These are phyloP conservation scores for Septoria petroselini DNA, from an alignment of 2,329 filamentous ascomycete genomes.

Conservation along the genomic window DNA sequence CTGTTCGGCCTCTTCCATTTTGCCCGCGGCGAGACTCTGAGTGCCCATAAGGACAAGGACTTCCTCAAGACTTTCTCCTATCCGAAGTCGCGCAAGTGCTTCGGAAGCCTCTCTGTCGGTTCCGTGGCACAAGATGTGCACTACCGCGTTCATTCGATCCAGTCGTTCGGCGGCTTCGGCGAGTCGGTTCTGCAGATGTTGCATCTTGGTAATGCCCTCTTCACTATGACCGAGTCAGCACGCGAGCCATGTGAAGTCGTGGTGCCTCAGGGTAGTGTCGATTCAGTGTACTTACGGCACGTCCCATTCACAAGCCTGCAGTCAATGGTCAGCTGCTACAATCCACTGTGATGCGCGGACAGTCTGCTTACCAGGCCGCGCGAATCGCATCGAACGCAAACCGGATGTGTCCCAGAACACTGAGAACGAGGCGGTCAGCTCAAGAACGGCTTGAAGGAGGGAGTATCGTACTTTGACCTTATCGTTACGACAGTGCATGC, in stretches of 20 bases:
- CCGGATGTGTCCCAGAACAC: conserved; percentile 25
- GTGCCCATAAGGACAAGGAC: neutral
- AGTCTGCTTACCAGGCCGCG: conserved; percentile 13
- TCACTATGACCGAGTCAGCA: too few relatives aligned
- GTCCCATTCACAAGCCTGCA: conserved; percentile 11
- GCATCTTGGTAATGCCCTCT: conserved; percentile 27
- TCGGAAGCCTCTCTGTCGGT: conserved; percentile 25
- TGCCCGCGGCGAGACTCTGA: neutral
- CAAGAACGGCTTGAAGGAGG: neutral
- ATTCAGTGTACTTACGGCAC: conserved; percentile 19
- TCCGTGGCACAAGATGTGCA: conserved; percentile 24
- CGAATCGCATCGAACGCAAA: conserved; percentile 18
- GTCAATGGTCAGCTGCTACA: neutral
- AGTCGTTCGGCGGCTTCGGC: conserved; percentile 18
- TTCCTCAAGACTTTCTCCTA: conserved; percentile 23
- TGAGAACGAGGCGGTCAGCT: neutral
- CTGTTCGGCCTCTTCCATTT: neutral
- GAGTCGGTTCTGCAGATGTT: conserved; percentile 24
- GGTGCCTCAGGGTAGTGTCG: too few relatives aligned
- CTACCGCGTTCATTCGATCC: conserved; percentile 16
- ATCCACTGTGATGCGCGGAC: conserved; percentile 11
- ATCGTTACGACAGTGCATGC: conserved; percentile 7
- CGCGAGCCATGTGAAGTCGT: too few relatives aligned
- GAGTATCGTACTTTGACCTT: conserved; percentile 3
- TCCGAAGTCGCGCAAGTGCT: conserved; percentile 25